These are phyloP conservation scores for Jamesozyma hellenica DNA, from an alignment of 805 yeast genomes.

Conservation along the genomic window DNA sequence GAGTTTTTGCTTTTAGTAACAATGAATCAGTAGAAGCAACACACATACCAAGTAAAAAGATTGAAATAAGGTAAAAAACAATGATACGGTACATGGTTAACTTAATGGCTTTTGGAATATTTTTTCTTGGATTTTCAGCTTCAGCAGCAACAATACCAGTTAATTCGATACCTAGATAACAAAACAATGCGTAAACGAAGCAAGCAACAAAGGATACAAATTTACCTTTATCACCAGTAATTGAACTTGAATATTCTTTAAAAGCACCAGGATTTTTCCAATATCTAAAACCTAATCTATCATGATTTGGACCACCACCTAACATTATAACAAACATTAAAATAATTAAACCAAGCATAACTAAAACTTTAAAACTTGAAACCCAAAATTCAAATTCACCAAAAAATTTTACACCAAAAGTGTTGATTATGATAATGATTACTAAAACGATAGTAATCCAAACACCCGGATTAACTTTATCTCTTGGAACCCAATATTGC, in stretches of 20 bases:
- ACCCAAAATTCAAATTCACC: constrained; percentile 42
- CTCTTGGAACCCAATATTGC: constrained; percentile 36
- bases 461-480: constrained; percentile 34
- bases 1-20: constrained; percentile 40
- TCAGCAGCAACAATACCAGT: constrained; percentile 70
- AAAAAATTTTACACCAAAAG: constrained; percentile 32
- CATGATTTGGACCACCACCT: constrained; percentile 73
- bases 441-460: constrained; percentile 37
- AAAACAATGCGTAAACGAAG: constrained; percentile 56
- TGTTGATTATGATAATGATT: constrained; percentile 29
- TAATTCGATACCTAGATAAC: constrained; percentile 59
- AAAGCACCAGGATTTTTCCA: constrained; percentile 67
- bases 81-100: constrained; percentile 61
- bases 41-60: constrained; percentile 56
- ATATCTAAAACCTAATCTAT: constrained; percentile 61
- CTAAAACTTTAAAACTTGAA: constrained; percentile 52
- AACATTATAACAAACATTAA: constrained; percentile 53
- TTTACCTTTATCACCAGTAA: constrained; percentile 40
- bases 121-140: constrained; percentile 55
- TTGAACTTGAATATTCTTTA: constrained; percentile 33
- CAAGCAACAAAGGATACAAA: constrained; percentile 55
- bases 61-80: constrained; percentile 51
- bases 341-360: constrained; percentile 57
- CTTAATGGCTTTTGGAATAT: constrained; percentile 62
- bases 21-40: constrained; percentile 49